Percentiles rank a stretch among this genome's conserved stretches.
Conservation (phyloP, 2,329 filamentous ascomycete genomes). For the Basipetospora sp. region DNA sequence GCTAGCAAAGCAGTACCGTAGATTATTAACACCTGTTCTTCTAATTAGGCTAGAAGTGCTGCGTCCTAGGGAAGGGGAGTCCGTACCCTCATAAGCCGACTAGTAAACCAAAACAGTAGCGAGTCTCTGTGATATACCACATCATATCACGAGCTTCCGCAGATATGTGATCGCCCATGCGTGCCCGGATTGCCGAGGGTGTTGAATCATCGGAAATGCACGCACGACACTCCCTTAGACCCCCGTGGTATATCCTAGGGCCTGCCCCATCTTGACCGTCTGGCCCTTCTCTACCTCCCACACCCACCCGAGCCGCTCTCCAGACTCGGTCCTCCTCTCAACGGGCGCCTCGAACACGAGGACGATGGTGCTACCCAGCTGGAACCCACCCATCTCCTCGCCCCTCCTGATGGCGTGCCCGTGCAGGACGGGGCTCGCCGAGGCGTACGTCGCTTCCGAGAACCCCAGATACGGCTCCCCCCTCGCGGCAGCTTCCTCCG, state of each 20-base stretch:
- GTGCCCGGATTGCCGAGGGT: too few relatives aligned
- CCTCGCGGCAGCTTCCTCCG: conserved; percentile 57
- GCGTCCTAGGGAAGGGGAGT: too few relatives aligned
- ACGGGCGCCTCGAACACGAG: conserved; percentile 76
- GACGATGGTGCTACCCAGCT: conserved; percentile 86
- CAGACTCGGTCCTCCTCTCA: conserved; percentile 30
- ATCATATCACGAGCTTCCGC: too few relatives aligned
- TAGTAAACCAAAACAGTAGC: too few relatives aligned
- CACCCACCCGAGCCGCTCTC: conserved; percentile 54
- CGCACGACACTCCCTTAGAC: too few relatives aligned
- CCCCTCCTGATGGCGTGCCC: conserved; percentile 75
- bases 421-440: conserved; percentile 60
- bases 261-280: conserved; percentile 76
- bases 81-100: too few relatives aligned
- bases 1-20: too few relatives aligned
- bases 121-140: too few relatives aligned
- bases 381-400: conserved; percentile 97
- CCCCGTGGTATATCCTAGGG: conserved; percentile 39
- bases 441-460: conserved; percentile 75
- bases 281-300: conserved; percentile 83
- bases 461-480: conserved; percentile 84
- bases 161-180: too few relatives aligned
- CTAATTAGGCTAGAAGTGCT: too few relatives aligned
- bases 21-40: too few relatives aligned
- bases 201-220: too few relatives aligned